These are phyloP conservation scores for Suhomyces xylopsoci DNA, from an alignment of 805 yeast species.

Conservation along the genomic window DNA sequence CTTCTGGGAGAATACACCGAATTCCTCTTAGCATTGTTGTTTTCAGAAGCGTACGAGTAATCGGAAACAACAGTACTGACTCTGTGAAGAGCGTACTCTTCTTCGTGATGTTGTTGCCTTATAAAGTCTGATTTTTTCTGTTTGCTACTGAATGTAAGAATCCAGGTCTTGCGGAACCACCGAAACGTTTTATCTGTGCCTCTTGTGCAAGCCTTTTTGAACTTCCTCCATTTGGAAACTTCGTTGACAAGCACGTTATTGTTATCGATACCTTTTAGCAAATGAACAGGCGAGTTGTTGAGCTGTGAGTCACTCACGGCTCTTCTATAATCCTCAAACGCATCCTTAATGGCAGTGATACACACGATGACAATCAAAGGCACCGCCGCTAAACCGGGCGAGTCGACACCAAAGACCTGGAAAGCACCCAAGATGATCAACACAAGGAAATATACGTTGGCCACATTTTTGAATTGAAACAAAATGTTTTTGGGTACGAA, in stretches of 20 bases:
- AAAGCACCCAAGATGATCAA: slow-evolving; percentile 51
- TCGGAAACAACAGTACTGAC: slow-evolving; percentile 39
- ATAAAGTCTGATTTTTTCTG: slow-evolving; percentile 22
- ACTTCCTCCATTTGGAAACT: slow-evolving; percentile 62
- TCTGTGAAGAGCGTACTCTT: slow-evolving; percentile 31
- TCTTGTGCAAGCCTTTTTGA: slow-evolving; percentile 58
- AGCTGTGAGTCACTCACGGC: slow-evolving; percentile 61
- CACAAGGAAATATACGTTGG: slow-evolving; percentile 56
- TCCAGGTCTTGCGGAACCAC: slow-evolving; percentile 19
- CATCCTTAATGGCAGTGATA: slow-evolving; percentile 74
- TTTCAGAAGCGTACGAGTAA: slow-evolving; percentile 13
- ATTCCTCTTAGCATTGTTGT: slow-evolving; percentile 6
- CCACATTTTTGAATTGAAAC: slow-evolving; percentile 56
- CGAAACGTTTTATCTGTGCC: slow-evolving; percentile 13
- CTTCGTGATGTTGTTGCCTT: slow-evolving; percentile 21
- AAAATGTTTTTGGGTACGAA: slow-evolving; percentile 56
- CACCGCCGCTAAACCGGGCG: slow-evolving; percentile 73
- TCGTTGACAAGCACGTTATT: slow-evolving; percentile 54
- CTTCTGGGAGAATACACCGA: slow-evolving; percentile 11
- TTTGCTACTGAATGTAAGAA: slow-evolving; percentile 25
- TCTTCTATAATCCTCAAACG: slow-evolving; percentile 72
- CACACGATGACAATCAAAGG: slow-evolving; percentile 78
- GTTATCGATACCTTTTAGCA: slow-evolving; percentile 52
- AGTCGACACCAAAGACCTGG: slow-evolving; percentile 64
- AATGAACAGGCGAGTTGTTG: slow-evolving; percentile 62